phyloP scores from a whole-genome alignment of 225 moss, liverwort and hornwort species.

The Anthoceros angustus region DNA sequence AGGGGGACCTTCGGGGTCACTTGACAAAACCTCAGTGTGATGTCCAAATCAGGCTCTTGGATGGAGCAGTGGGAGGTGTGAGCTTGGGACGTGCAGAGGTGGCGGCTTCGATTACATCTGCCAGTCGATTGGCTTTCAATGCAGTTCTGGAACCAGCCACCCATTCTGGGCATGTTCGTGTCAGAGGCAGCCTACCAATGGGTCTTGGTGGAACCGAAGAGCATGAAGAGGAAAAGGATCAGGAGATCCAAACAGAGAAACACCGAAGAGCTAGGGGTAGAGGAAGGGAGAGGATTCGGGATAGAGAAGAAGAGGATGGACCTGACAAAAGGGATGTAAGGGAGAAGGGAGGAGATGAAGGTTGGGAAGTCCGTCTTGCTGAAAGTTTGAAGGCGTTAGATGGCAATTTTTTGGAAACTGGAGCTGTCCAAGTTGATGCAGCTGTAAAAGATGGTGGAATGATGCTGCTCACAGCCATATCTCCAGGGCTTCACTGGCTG shows the following conservation, averaged over 20 bases:
- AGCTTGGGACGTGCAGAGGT: slow-evolving; percentile 90
- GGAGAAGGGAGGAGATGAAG: slow-evolving; percentile 83
- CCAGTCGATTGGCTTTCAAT: slow-evolving; percentile 84
- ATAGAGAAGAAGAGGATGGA: slow-evolving; percentile 54
- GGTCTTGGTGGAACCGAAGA: slow-evolving; percentile 66
- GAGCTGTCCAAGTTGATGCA: slow-evolving; percentile 84
- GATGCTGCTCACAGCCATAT: slow-evolving; percentile 92
- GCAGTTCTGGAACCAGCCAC: slow-evolving; percentile 82
- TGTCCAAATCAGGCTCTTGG: slow-evolving; percentile 82
- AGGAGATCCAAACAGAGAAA: slow-evolving; percentile 49
- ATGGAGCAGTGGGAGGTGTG: slow-evolving; percentile 87
- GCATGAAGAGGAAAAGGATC: slow-evolving; percentile 62
- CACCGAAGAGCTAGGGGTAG: slow-evolving; percentile 52
- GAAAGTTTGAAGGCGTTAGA: slow-evolving; percentile 89
- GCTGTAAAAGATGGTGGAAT: slow-evolving; percentile 96
- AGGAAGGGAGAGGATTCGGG: slow-evolving; percentile 69
- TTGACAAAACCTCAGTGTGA: slow-evolving; percentile 93
- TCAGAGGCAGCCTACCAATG: slow-evolving; percentile 85
- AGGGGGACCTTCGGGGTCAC: slow-evolving; percentile 88
- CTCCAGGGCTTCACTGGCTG: slow-evolving; percentile 82
- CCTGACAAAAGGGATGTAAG: slow-evolving; percentile 39
- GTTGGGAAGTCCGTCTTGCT: slow-evolving; percentile 93
- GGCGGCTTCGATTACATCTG: slow-evolving; percentile 85
- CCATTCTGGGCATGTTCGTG: slow-evolving; percentile 79
- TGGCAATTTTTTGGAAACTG: slow-evolving; percentile 70